These are phyloP conservation scores for Tuber indicum DNA, from an alignment of 495 filamentous ascomycete genomes.

Conservation along the genomic window DNA sequence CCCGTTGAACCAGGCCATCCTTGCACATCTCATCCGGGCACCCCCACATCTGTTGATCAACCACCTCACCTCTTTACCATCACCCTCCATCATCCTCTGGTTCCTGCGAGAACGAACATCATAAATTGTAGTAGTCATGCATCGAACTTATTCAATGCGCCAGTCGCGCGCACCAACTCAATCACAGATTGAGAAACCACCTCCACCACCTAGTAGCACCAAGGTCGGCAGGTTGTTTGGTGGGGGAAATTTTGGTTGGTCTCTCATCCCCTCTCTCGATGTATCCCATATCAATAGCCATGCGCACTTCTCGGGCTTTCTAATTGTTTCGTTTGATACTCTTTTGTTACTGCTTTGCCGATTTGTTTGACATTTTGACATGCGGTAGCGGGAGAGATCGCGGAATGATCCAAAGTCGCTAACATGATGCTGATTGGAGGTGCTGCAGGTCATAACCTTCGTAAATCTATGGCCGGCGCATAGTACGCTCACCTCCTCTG, in stretches of 20 bases:
- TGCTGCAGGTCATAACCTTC: slow-evolving; percentile 79
- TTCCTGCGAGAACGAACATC: background rate
- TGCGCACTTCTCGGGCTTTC: slow-evolving; percentile 5
- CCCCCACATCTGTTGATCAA: slow-evolving; percentile 18
- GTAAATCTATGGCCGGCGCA: slow-evolving; percentile 80
- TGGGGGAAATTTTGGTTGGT: slow-evolving; percentile 69
- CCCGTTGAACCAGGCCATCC: slow-evolving; percentile 8
- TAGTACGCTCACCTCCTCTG: slow-evolving; percentile 44
- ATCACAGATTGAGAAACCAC: slow-evolving; percentile 83
- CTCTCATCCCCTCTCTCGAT: background rate
- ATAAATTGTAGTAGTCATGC: slow-evolving; percentile 54
- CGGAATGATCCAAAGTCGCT: slow-evolving; percentile 34
- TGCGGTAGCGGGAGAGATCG: slow-evolving; percentile 9
- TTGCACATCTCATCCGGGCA: slow-evolving; percentile 10
- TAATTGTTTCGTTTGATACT: slow-evolving; percentile 6
- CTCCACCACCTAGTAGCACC: slow-evolving; percentile 81
- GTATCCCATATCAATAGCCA: slow-evolving; percentile 4
- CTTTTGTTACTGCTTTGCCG: background rate
- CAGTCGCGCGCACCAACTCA: slow-evolving; percentile 88
- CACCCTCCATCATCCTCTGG: slow-evolving; percentile 6
- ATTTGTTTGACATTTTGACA: slow-evolving; percentile 4
- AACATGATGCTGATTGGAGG: slow-evolving; percentile 39
- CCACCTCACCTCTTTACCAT: slow-evolving; percentile 17
- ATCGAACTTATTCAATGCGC: slow-evolving; percentile 98
- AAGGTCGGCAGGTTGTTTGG: slow-evolving; percentile 87